Evolutionary conservation across 768 basidiomycete genomes (phyloP).

Genomic region (Cubamyces sp.): DNA sequence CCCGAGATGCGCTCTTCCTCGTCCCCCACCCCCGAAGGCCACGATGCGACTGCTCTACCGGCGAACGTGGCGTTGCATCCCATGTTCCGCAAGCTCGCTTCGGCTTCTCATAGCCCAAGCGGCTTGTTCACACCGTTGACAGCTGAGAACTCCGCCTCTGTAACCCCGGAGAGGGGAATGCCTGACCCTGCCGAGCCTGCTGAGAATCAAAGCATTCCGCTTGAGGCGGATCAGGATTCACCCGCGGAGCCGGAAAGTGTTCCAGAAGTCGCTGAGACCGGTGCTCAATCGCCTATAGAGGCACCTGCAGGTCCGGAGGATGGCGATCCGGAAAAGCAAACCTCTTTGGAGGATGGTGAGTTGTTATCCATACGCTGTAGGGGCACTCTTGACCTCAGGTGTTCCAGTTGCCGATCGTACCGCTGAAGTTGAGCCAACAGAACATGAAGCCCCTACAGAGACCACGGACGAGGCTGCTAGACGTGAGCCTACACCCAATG

Average conservation of each 20-base stretch:
- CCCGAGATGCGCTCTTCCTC: not conserved
- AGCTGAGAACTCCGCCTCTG: slow-evolving; percentile 42
- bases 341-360: too few species aligned
- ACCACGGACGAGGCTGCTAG: not conserved
- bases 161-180: slow-evolving; percentile 29
- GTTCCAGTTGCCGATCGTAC: too few species aligned
- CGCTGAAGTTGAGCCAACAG: too few species aligned
- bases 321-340: too few species aligned
- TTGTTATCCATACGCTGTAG: too few species aligned
- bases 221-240: not conserved
- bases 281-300: not conserved
- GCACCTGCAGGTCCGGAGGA: not conserved
- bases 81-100: slow-evolving; percentile 8
- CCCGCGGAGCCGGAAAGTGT: too few species aligned
- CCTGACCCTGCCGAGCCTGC: not conserved
- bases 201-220: not conserved
- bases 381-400: too few species aligned
- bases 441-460: too few species aligned
- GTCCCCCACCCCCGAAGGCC: not conserved
- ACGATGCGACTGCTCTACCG: not conserved
- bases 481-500: not conserved
- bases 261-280: not conserved
- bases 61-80: slow-evolving; percentile 6
- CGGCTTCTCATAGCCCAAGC: slow-evolving; percentile 27
- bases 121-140: slow-evolving; percentile 46